These are phyloP conservation scores for Aureococcus anophagefferens DNA, from an alignment of 108 stramenopile species.

Conservation along the genomic window DNA sequence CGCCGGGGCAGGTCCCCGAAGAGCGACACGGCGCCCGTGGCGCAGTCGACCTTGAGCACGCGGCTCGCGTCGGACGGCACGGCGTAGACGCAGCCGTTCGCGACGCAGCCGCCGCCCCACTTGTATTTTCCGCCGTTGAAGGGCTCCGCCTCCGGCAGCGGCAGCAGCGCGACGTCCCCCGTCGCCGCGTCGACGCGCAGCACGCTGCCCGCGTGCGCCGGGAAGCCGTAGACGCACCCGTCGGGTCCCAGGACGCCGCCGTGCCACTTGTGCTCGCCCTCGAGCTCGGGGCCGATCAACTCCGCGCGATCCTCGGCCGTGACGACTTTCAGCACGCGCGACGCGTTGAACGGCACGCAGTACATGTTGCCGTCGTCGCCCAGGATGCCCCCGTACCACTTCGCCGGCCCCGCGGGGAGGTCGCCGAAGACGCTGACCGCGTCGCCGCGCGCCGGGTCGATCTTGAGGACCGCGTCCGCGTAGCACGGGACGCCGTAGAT, in stretches of 20 bases:
- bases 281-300: background rate
- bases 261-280: conserved; percentile 43
- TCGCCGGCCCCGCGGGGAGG: conserved; percentile 1
- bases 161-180: background rate
- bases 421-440: background rate
- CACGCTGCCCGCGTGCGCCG: conserved; percentile 50
- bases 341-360: conserved; percentile 62
- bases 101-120: conserved; percentile 65
- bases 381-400: conserved; percentile 68
- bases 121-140: conserved; percentile 47
- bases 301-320: conserved; percentile 6
- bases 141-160: background rate
- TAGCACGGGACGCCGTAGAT: conserved; percentile 8
- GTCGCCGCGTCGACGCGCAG: conserved; percentile 57
- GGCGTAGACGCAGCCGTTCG: conserved; percentile 62
- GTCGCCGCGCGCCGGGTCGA: background rate
- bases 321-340: conserved; percentile 61
- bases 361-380: conserved; percentile 70
- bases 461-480: background rate
- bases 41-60: conserved; percentile 50
- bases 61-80: conserved; percentile 55
- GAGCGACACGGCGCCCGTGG: conserved; percentile 25
- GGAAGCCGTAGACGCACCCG: conserved; percentile 63
- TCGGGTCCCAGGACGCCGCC: conserved; percentile 59
- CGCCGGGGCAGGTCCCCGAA: conserved; percentile 39